Evolutionary conservation across 169 alveolate species (phyloP).

Genomic region (Besnoitia besnoiti): DNA sequence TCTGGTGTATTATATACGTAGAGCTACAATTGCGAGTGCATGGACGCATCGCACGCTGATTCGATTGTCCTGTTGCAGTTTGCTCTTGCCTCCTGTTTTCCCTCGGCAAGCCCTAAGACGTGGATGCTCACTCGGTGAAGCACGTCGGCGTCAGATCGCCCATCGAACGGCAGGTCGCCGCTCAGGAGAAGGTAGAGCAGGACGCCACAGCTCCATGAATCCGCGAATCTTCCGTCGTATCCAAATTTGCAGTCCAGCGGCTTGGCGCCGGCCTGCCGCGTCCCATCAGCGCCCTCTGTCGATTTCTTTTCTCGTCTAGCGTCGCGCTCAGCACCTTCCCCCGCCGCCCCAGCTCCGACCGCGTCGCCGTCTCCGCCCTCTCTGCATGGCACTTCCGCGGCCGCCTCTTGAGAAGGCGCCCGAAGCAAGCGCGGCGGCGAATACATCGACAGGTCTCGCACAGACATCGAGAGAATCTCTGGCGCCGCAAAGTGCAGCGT

Average conservation of each 20-base stretch:
- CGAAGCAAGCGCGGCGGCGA: neutral
- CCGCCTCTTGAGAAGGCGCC: neutral
- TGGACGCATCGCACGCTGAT: no score
- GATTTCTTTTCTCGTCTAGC: neutral
- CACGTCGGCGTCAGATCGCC: slow-evolving; percentile 30
- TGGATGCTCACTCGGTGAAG: neutral
- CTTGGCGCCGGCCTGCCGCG: neutral
- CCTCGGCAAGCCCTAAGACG: no score
- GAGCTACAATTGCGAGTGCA: no score
- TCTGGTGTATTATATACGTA: no score
- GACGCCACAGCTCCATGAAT: slow-evolving; percentile 67
- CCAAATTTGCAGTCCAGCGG: neutral
- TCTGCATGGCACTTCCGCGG: neutral
- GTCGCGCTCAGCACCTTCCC: slow-evolving; percentile 17
- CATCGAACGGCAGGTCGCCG: slow-evolving; percentile 66
- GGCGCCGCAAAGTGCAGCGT: slow-evolving; percentile 63
- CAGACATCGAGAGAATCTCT: slow-evolving; percentile 48
- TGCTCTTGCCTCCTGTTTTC: neutral
- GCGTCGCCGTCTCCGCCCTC: neutral
- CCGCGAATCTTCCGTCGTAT: slow-evolving; percentile 56
- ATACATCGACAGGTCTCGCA: neutral
- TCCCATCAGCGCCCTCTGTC: neutral
- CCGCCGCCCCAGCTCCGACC: neutral
- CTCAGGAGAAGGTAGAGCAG: slow-evolving; percentile 56
- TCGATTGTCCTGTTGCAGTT: no score